A percentile compares a stretch with the other conserved stretches of the same genome.
Conservation (phyloP, 768 basidiomycete genomes). For the Rhodotorula kratochvilovae region DNA sequence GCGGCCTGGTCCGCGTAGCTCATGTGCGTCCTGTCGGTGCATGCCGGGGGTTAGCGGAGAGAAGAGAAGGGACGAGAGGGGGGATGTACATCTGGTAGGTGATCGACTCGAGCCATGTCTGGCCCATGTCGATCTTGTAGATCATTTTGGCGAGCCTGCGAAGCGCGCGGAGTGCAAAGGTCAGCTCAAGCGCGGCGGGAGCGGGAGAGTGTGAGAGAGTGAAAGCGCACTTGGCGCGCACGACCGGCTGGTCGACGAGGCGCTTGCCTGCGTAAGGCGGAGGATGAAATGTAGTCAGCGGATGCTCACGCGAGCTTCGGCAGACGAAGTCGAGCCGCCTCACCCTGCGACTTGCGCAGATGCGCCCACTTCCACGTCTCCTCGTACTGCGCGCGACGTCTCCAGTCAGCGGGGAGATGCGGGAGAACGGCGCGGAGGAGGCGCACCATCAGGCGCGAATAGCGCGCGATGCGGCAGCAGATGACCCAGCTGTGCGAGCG, state of each 20-base stretch:
- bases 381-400: neutral
- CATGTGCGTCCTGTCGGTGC: constrained; percentile 15
- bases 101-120: constrained; percentile 80
- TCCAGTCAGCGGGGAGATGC: neutral
- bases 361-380: constrained; percentile 63
- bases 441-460: constrained; percentile 13
- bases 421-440: neutral
- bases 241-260: constrained; percentile 69
- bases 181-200: neutral
- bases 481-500: constrained; percentile 82
- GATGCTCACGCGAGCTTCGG: no score
- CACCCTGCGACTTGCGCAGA: constrained; percentile 88
- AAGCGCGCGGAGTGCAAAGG: neutral
- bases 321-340: constrained; percentile 44
- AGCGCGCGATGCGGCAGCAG: constrained; percentile 51
- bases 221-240: constrained; percentile 66
- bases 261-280: constrained; percentile 59
- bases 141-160: constrained; percentile 73
- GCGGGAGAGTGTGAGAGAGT: neutral
- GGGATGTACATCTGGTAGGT: constrained; percentile 59
- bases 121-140: constrained; percentile 70
- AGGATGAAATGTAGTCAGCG: no score
- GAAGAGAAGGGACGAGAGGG: neutral
- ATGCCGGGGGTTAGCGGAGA: neutral
- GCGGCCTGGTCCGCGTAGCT: constrained; percentile 18